A percentile compares a stretch with the other conserved stretches of the same genome.
Evolutionary conservation across 768 basidiomycete genomes (phyloP).

Genomic region (Clitopilus passeckerianus): DNA sequence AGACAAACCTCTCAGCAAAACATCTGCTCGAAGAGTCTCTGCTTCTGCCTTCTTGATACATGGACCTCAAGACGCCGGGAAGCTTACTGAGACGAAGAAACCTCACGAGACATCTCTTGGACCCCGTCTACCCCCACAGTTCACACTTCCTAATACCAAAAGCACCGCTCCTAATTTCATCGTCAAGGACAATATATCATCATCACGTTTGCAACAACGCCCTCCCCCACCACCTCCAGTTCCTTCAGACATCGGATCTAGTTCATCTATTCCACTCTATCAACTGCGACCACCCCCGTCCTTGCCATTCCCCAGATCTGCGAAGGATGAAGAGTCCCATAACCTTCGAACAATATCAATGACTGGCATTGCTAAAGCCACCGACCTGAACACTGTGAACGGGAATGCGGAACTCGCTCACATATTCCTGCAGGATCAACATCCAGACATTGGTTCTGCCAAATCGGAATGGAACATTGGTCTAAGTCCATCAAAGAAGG

Average conservation of each 20-base stretch:
- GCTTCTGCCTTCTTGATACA: neutral
- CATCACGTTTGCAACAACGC: neutral
- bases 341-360: conserved; percentile 44
- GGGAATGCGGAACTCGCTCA: conserved; percentile 47
- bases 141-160: neutral
- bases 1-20: conserved; percentile 1
- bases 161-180: neutral
- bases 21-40: neutral
- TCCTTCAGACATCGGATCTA: conserved; percentile 8
- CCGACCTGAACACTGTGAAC: conserved; percentile 45
- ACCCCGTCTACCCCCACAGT: neutral
- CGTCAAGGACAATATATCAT: neutral
- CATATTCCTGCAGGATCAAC: conserved; percentile 46
- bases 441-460: conserved; percentile 20
- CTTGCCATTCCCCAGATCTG: conserved; percentile 18
- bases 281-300: conserved; percentile 20
- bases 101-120: neutral
- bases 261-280: conserved; percentile 11
- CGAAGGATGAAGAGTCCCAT: conserved; percentile 7
- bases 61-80: neutral
- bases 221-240: conserved; percentile 10
- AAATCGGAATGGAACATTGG: conserved; percentile 41
- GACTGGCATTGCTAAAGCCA: conserved; percentile 47
- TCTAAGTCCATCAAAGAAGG: conserved; percentile 52
- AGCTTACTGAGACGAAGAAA: neutral